Evolutionary conservation across 2,329 filamentous ascomycete species (phyloP), one percentile per base, ranked within the genome.

Genomic region (Aspergillus brunneoviolaceus): DNA sequence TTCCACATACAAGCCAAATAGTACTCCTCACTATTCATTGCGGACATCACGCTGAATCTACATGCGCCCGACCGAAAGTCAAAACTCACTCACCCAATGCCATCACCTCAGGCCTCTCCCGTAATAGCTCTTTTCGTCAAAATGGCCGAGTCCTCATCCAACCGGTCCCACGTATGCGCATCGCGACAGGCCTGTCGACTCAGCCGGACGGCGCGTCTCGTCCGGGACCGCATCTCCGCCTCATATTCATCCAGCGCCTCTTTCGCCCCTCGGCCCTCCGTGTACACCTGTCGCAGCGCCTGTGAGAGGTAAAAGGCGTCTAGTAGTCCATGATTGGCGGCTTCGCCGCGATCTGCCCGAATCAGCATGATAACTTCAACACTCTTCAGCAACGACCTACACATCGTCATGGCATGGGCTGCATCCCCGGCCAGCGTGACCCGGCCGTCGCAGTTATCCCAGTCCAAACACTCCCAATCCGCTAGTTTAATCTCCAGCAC

Each of bases 111-210:
- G 25, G 50, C 50, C 4, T 51, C 50, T 1, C 27, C 50, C 3
- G 29, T 51, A 5, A 51, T 33, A 6, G 50, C 65, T 33, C 71
- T 58, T 55, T 66, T 73, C 0, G 66, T 69, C 27, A 74, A 56
- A 27, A 74, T 66, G 0, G 73, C 69, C n/a, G 66, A 72, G 9
- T 66, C 62, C 25, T 67, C 67, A 47, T 70, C 65, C 12, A 76
- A 42, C 42, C 63, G 56, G 2, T 63, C 62, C 67, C 68, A 74
- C n/a, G 69, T 64, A 63, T 76, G 73, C 1, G 73, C 74, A 61
- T 76, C 74, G 11, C 63, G 52, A 60, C 72, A 75, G 9, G 74
- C 74, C 58, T 72, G 69, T n/a, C 72, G 65, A 63, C 72, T 74
- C 48, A 72, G 57, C 16, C 65, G 59, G 14, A 77, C 74, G 1